A percentile compares a stretch with the other conserved stretches of the same genome.
Evolutionary conservation across 2,329 filamentous ascomycete genomes (phyloP).

Genomic region (Coniella vitis): DNA sequence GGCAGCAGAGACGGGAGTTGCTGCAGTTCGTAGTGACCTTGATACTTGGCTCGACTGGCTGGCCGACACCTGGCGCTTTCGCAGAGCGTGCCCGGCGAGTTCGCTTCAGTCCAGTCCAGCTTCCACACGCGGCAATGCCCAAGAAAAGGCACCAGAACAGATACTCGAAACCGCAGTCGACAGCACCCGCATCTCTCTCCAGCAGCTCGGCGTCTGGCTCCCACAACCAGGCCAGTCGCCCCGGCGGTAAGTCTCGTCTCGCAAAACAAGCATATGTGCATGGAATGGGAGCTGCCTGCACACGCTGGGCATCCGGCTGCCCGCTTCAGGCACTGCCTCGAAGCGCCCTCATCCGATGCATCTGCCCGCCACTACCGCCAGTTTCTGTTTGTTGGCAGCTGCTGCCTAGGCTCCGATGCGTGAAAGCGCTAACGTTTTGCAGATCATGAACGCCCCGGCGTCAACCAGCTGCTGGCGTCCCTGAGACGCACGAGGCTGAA

Average conservation of each 20-base stretch:
- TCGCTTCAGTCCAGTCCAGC: neutral
- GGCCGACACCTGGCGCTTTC: too few relatives aligned
- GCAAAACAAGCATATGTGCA: too few relatives aligned
- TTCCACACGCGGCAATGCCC: conserved; percentile 44
- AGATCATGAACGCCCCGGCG: conserved; percentile 35
- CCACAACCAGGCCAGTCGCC: neutral
- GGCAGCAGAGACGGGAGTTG: too few relatives aligned
- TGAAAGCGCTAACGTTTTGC: conserved; percentile 14
- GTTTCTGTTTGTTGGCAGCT: too few relatives aligned
- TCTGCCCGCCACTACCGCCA: neutral
- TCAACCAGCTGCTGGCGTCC: conserved; percentile 55
- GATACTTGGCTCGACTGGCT: too few relatives aligned
- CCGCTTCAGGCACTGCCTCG: neutral
- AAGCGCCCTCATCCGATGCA: conserved; percentile 2
- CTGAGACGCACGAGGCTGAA: conserved; percentile 41
- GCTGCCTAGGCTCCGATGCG: too few relatives aligned
- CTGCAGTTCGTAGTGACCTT: too few relatives aligned
- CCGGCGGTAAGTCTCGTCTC: conserved; percentile 15
- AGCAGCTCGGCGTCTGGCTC: conserved; percentile 25
- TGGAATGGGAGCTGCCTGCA: too few relatives aligned
- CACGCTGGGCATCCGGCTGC: neutral
- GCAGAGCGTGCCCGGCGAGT: too few relatives aligned
- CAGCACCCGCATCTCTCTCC: conserved; percentile 41
- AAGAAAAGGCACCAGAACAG: conserved; percentile 53
- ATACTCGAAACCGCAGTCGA: conserved; percentile 53